Base-by-base conservation (phyloP, 768 basidiomycete species). In the Mycena galericulata region DNA sequence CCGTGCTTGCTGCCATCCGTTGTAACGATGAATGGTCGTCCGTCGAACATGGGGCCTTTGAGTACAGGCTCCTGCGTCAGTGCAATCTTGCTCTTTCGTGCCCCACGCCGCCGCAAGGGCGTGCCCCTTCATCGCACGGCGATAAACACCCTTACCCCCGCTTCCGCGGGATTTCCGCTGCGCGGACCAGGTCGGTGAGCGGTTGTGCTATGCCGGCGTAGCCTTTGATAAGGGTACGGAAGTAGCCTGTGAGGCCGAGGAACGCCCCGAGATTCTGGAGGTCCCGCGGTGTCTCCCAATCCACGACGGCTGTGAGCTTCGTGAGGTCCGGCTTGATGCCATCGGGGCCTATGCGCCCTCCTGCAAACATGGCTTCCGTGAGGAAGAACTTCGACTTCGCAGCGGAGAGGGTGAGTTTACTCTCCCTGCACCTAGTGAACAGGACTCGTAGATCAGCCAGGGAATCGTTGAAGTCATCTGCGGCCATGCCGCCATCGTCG, bases 271-370 rank as follows among this genome's bases (percentile, higher is more conserved):
- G 59, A 14, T 67, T 62, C 29, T 71, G 65, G 10, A 67, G 18
- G 20, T 67, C 47, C 22, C 27, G 50, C 36, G 69, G 69, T 26
- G 26, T 36, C 40, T 56, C 49, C 78, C 79, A 81, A 67, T 83
- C 69, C 3, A 83, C 76, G 10, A 84, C 77, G 1, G 82, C 78
- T 2, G 75, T 77, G 5, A 85, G 70, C 66, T 84, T 85, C 6
- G 74, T 58, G 3, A 75, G 71, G 67, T 84, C 79, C 1, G 80
- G 79, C 22, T 63, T 67, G 11, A 85, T 75, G 2, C 83, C 83
- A 0, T 73, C 45, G 0, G 75, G 72, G 10, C 80, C 75, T 3
- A 83, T 72, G 0, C 45, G 45, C 0, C 76, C 79, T 0, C 82
- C 82, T 10, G 79, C 79, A 56, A 83, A 84, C 2, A 78, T 71